Evolutionary conservation across 2,329 filamentous ascomycete species (phyloP).

Genomic region (Talaromyces atroroseus): DNA sequence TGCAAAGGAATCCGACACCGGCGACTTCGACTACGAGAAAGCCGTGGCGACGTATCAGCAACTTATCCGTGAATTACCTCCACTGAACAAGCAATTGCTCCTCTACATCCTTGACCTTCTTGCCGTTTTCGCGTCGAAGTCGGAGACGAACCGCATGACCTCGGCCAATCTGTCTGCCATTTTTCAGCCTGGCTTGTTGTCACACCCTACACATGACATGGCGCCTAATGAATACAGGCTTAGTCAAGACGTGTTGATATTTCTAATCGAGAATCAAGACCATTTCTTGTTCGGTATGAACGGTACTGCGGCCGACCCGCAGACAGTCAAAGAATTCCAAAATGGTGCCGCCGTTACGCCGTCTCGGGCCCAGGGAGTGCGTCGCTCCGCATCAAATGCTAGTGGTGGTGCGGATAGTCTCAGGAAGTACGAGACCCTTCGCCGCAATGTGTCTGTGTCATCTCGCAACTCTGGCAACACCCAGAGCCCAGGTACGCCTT

Average conservation of each 20-base stretch:
- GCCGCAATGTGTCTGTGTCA: slow-evolving; percentile 86
- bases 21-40: slow-evolving; percentile 65
- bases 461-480: slow-evolving; percentile 75
- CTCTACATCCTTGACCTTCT: slow-evolving; percentile 94
- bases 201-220: slow-evolving; percentile 93
- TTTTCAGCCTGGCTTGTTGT: slow-evolving; percentile 94
- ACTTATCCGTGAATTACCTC: slow-evolving; percentile 86
- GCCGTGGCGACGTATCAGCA: slow-evolving; percentile 81
- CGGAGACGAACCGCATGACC: slow-evolving; percentile 94
- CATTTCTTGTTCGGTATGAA: slow-evolving; percentile 98
- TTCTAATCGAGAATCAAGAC: slow-evolving; percentile 96
- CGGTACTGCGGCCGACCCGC: slow-evolving; percentile 93
- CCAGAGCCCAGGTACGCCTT: slow-evolving; percentile 60
- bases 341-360: slow-evolving; percentile 51
- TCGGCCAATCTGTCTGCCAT: slow-evolving; percentile 92
- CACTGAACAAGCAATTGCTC: slow-evolving; percentile 85
- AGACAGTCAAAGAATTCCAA: slow-evolving; percentile 61
- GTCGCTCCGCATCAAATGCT: slow-evolving; percentile 76
- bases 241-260: slow-evolving; percentile 95
- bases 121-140: slow-evolving; percentile 94
- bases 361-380: slow-evolving; percentile 36
- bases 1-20: slow-evolving; percentile 58
- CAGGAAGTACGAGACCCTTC: slow-evolving; percentile 67
- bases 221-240: slow-evolving; percentile 87
- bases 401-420: slow-evolving; percentile 86